Conservation (phyloP, 2,329 filamentous ascomycete genomes). For the Didymella pomorum region DNA sequence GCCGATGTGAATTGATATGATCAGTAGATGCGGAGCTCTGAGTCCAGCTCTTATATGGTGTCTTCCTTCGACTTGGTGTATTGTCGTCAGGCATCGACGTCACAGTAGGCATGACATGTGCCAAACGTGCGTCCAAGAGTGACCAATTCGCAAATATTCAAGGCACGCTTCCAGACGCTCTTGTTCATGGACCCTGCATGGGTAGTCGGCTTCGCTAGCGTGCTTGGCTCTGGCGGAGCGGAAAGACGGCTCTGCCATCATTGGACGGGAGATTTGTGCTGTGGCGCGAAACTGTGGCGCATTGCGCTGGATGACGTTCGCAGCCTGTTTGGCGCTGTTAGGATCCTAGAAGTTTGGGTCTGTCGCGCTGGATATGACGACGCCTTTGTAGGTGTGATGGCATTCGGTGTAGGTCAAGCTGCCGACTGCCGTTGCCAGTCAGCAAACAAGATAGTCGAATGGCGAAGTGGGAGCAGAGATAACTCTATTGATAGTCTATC, state of each 20-base stretch:
- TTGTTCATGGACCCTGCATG: conserved; percentile 5
- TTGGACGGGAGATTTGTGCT: background rate
- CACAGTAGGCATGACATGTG: conserved; percentile 16
- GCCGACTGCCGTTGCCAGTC: background rate
- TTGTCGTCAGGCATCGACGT: conserved; percentile 1
- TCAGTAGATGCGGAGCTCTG: no score
- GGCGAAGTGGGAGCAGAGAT: conserved; percentile 5
- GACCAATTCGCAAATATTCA: background rate
- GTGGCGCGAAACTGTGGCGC: conserved; percentile 14
- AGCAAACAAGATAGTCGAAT: conserved; percentile 1
- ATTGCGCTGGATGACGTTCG: conserved; percentile 4
- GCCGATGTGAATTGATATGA: background rate
- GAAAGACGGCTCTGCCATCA: background rate
- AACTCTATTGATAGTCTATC: conserved; percentile 13
- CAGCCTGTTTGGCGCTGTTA: background rate
- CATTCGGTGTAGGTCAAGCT: background rate
- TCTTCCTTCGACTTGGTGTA: background rate
- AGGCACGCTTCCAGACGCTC: conserved; percentile 4
- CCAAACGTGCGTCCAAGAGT: conserved; percentile 6
- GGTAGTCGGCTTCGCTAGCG: conserved; percentile 13
- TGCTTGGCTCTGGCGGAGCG: conserved; percentile 13
- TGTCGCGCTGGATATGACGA: conserved; percentile 6
- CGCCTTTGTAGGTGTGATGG: background rate
- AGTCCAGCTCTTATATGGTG: conserved; percentile 2
- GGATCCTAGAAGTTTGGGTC: background rate